Evolutionary conservation across 2,329 filamentous ascomycete genomes (phyloP), one percentile per base, ranked within the genome.

Genomic region (Lachnellula hyalina): DNA sequence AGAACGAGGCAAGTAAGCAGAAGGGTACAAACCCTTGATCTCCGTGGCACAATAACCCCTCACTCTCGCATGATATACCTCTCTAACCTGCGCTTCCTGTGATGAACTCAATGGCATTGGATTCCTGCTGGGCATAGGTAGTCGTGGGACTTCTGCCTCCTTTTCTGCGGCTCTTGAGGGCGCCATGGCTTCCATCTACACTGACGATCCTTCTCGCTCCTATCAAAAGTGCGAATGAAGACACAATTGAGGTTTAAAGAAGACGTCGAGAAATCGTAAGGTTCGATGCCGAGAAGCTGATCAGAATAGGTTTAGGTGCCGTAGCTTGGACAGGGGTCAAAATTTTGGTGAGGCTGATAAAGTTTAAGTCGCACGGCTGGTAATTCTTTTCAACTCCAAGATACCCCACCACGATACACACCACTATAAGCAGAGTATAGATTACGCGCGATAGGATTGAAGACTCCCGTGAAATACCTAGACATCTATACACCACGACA

Each of bases 51-150:
- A 96, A 65, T 85, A 78, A 35, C 77, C 77, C 62, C 91, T 81
- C 58, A 96, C 91, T 55, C 89, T 81, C 63, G 88, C 85, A 74
- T 93, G 84, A 71, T 89, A 95, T 9, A 94, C 74, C 63, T 91
- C 86, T 65, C 87, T 82, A 54, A 95, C 88, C 73, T 94, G 88
- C 4, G 83, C 77, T 77, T 95, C 90, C 72, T 95, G 90, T 21
- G 84, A 80, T 11, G 90, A 83, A 25, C 89, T 92, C 54, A 96
- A 79, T 28, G 92, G 92, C 44, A 96, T 76, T 15, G 92, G 92
- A 67, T 93, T 94, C 63, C 83, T 81, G 44, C 83, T 85, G 21
- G 84, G 84, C 67, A 70, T 69, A 41, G 68, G 68, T 23, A 70
- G 58, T 32, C 64, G 56, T 23, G 66, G 66, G 32, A 63, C 56